Base-by-base conservation (phyloP, 805 yeast genomes). In the Ogataea pignaliae region DNA sequence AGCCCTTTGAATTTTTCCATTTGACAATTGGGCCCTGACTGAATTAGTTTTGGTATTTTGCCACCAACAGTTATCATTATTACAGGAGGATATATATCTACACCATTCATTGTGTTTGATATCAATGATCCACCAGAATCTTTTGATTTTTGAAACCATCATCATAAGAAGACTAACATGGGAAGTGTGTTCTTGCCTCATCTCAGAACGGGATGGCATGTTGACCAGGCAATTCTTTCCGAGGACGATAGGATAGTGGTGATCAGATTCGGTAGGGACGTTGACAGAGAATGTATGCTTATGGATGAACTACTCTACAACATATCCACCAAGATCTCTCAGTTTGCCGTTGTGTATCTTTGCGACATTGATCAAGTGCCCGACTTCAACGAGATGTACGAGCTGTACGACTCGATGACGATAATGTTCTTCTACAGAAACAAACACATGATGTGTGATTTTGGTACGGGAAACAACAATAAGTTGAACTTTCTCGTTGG, bases 381-480 rank as follows among this genome's bases (percentile, higher is more conserved):
- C 0, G 99, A 89, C 55, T 93, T 93, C 66, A 91, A 84, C 54
- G 73, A 79, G 57, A 87, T 88, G 91, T 89, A 89, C 61, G 96
- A 88, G 60, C 67, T 89, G 37, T 86, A 83, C 59, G 98, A 90
- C 56, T 95, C 96, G 13, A 78, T 88, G 73, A 83, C 96, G 36
- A 72, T 93, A 41, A 93, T 93, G 98, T 90, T 91, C 60, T 91
- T 93, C 64, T 88, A 77, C 66, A 71, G 95, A 41, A 91, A 91
- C 67, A 85, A 88, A 62, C 98, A 91, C 64, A 90, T 91, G 95
- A 81, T 93, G 95, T 88, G 97, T 65, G 99, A 93, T 70, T 89
- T 90, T 64, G 99, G 99, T 2, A 93, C 98, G 0, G 99, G 99
- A 29, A 89, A 93, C 61, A 93, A 93, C 65, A 93, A 93, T 71